These are phyloP conservation scores for Lasiosphaeria ovina DNA, from an alignment of 495 filamentous ascomycete species.

Conservation along the genomic window DNA sequence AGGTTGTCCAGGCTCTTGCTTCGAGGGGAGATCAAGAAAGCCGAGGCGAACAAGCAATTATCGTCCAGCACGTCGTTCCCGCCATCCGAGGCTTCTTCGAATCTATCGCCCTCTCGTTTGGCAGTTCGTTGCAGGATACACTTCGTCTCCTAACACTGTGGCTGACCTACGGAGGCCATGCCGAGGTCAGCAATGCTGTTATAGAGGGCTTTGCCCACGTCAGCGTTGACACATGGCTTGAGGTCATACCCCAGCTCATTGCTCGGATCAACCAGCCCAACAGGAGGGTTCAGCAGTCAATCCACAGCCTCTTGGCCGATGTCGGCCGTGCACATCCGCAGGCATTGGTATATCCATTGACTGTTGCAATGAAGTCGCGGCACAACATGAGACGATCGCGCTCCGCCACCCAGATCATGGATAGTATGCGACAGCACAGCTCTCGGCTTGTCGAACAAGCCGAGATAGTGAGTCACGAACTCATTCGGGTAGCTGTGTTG, in stretches of 20 bases:
- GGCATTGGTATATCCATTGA: slow-evolving; percentile 98
- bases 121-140: slow-evolving; percentile 93
- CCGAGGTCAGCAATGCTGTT: slow-evolving; percentile 82
- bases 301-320: slow-evolving; percentile 87
- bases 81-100: slow-evolving; percentile 93
- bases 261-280: slow-evolving; percentile 96
- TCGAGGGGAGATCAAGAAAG: slow-evolving; percentile 61
- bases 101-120: slow-evolving; percentile 86
- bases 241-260: slow-evolving; percentile 96
- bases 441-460: slow-evolving; percentile 93
- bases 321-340: slow-evolving; percentile 93
- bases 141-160: slow-evolving; percentile 89
- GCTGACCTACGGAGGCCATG: slow-evolving; percentile 88
- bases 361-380: slow-evolving; percentile 92
- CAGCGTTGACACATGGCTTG: slow-evolving; percentile 95
- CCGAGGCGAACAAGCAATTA: slow-evolving; percentile 47
- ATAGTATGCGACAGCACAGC: slow-evolving; percentile 94
- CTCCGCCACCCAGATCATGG: slow-evolving; percentile 90
- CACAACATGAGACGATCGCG: slow-evolving; percentile 73
- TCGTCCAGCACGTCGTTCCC: slow-evolving; percentile 87
- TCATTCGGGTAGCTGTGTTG: slow-evolving; percentile 92
- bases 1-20: slow-evolving; percentile 82
- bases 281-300: slow-evolving; percentile 74
- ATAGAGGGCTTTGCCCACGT: slow-evolving; percentile 87
- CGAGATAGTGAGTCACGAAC: slow-evolving; percentile 86